Evolutionary conservation across 305 asterid genomes (phyloP).

Genomic region (Fraxinus albicans): DNA sequence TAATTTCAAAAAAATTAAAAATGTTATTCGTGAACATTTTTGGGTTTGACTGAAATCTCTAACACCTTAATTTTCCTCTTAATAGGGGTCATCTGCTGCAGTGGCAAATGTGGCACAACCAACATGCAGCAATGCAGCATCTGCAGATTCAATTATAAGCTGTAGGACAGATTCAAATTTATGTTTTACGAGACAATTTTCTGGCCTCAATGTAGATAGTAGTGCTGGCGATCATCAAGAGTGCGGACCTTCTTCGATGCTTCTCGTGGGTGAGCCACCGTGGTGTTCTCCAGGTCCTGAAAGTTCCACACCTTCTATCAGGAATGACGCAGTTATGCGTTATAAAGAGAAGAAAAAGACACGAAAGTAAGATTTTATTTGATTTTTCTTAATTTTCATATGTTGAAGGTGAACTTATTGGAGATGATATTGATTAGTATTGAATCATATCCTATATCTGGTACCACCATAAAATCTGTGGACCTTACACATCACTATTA

Average conservation of each 20-base stretch:
- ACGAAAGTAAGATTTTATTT: constrained; percentile 35
- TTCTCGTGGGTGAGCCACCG: constrained; percentile 45
- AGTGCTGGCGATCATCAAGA: constrained; percentile 47
- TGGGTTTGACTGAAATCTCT: neutral
- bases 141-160: constrained; percentile 43
- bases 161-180: constrained; percentile 45
- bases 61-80: neutral
- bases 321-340: constrained; percentile 48
- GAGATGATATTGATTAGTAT: neutral
- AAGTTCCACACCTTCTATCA: constrained; percentile 31
- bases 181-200: constrained; percentile 39
- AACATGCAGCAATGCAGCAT: constrained; percentile 45
- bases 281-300: constrained; percentile 44
- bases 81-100: constrained; percentile 34
- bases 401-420: neutral
- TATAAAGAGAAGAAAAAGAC: constrained; percentile 53
- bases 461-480: neutral
- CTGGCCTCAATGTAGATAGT: constrained; percentile 45
- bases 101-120: constrained; percentile 29
- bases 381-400: neutral
- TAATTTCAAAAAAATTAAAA: neutral
- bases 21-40: neutral
- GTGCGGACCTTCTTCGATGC: constrained; percentile 43
- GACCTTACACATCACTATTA: neutral
- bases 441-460: neutral